A percentile compares a stretch with the other conserved stretches of the same genome.
Evolutionary conservation across 352 stramenopile genomes (phyloP).

Genomic region (Pythium diclinum): DNA sequence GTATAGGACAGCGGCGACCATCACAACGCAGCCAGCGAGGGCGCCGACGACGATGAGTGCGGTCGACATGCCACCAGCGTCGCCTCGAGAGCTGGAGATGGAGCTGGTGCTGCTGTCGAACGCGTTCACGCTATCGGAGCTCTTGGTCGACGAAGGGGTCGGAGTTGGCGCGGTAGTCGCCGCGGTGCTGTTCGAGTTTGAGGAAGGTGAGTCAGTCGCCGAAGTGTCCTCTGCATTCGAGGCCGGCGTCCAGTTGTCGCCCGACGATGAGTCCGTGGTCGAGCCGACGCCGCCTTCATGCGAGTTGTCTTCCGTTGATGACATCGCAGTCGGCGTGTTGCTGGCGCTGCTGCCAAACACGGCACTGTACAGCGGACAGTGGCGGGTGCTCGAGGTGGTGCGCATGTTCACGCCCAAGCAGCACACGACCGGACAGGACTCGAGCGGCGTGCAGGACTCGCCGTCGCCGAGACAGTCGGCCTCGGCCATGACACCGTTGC

Average conservation of each 20-base stretch:
- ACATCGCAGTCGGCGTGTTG: neutral
- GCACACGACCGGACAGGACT: slow-evolving; percentile 14
- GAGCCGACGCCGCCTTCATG: neutral
- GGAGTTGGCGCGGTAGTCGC: neutral
- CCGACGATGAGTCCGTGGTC: neutral
- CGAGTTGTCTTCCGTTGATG: neutral
- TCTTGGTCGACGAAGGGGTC: neutral
- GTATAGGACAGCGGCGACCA: slow-evolving; percentile 43
- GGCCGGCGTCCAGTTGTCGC: neutral
- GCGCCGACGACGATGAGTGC: slow-evolving; percentile 27
- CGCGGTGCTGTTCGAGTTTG: slow-evolving; percentile 13
- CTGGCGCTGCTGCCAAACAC: slow-evolving; percentile 7
- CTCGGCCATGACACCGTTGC: slow-evolving; percentile 1
- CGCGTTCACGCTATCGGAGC: slow-evolving; percentile 9
- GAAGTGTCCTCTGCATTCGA: neutral
- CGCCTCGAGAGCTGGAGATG: slow-evolving; percentile 1
- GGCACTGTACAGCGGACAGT: slow-evolving; percentile 6
- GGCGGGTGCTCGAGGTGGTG: neutral
- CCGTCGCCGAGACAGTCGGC: slow-evolving; percentile 24
- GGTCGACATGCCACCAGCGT: neutral
- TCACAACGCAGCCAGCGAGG: slow-evolving; percentile 37
- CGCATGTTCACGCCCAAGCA: slow-evolving; percentile 15
- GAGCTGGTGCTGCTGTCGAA: slow-evolving; percentile 2
- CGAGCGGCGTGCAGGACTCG: slow-evolving; percentile 1
- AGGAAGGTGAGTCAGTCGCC: slow-evolving; percentile 20